These are phyloP conservation scores for Cytospora mali DNA, from an alignment of 2,329 filamentous ascomycete genomes.

Conservation along the genomic window DNA sequence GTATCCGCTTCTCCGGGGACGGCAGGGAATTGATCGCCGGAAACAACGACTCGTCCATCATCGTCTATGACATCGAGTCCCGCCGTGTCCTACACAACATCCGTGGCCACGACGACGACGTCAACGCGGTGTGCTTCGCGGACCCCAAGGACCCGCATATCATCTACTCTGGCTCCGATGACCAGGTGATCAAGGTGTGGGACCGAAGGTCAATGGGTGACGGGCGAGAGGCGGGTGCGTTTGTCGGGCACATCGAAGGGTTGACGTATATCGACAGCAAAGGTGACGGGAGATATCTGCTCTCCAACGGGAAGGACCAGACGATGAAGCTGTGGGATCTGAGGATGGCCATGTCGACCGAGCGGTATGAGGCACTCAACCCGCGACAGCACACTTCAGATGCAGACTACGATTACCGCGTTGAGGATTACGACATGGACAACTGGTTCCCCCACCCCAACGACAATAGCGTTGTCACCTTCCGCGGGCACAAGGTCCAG, in stretches of 20 bases:
- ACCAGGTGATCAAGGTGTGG: slow-evolving; percentile 94
- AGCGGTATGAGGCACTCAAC: slow-evolving; percentile 60
- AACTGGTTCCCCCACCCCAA: slow-evolving; percentile 74
- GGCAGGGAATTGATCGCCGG: slow-evolving; percentile 89
- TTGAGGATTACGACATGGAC: slow-evolving; percentile 64
- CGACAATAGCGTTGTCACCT: slow-evolving; percentile 92
- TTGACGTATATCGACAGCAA: slow-evolving; percentile 72
- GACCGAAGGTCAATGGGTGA: slow-evolving; percentile 91
- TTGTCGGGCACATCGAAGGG: slow-evolving; percentile 68
- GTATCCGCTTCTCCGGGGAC: slow-evolving; percentile 88
- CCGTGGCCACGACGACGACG: slow-evolving; percentile 80
- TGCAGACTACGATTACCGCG: slow-evolving; percentile 75
- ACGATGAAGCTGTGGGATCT: slow-evolving; percentile 98
- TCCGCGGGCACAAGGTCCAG: slow-evolving; percentile 85
- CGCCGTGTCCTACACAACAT: slow-evolving; percentile 74
- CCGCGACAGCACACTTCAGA: slow-evolving; percentile 54
- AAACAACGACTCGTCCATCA: slow-evolving; percentile 75
- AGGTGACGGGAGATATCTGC: slow-evolving; percentile 75
- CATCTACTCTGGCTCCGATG: slow-evolving; percentile 93
- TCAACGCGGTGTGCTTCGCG: slow-evolving; percentile 96
- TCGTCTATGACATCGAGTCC: slow-evolving; percentile 91
- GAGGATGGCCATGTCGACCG: slow-evolving; percentile 80
- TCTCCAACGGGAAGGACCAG: slow-evolving; percentile 95
- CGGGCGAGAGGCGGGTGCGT: slow-evolving; percentile 68
- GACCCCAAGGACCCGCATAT: slow-evolving; percentile 89